These are phyloP conservation scores for Tillandsia leiboldiana DNA, from an alignment of 176 grass and related monocot species.

Conservation along the genomic window DNA sequence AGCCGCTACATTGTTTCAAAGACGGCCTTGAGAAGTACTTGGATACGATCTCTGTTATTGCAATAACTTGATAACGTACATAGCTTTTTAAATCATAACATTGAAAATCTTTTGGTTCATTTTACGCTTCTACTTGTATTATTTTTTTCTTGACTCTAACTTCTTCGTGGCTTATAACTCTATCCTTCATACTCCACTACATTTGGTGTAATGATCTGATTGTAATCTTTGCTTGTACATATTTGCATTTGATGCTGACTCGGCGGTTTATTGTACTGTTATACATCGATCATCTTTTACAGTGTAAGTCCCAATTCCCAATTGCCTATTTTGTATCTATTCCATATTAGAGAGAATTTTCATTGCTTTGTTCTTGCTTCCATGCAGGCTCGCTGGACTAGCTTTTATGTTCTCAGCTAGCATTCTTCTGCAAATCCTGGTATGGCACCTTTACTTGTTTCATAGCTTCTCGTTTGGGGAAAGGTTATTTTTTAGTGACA, in stretches of 20 bases:
- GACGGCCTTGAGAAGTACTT: too few relatives aligned
- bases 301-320: conserved; percentile 19
- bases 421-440: conserved; percentile 89
- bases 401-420: conserved; percentile 96
- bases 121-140: too few relatives aligned
- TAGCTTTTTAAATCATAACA: too few relatives aligned
- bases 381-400: conserved; percentile 73
- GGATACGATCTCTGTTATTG: too few relatives aligned
- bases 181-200: too few relatives aligned
- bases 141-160: too few relatives aligned
- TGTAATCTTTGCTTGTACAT: neutral
- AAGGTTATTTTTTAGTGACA: neutral
- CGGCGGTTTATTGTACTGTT: neutral
- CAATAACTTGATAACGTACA: too few relatives aligned
- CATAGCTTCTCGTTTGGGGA: neutral
- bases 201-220: neutral
- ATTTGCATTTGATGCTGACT: neutral
- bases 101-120: too few relatives aligned
- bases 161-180: too few relatives aligned
- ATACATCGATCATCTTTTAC: neutral
- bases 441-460: conserved; percentile 15
- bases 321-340: conserved; percentile 5
- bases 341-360: neutral
- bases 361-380: conserved; percentile 3
- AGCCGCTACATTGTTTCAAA: too few relatives aligned